These are phyloP conservation scores for Phanerochaete carnosa DNA, from an alignment of 768 basidiomycete species.

Conservation along the genomic window DNA sequence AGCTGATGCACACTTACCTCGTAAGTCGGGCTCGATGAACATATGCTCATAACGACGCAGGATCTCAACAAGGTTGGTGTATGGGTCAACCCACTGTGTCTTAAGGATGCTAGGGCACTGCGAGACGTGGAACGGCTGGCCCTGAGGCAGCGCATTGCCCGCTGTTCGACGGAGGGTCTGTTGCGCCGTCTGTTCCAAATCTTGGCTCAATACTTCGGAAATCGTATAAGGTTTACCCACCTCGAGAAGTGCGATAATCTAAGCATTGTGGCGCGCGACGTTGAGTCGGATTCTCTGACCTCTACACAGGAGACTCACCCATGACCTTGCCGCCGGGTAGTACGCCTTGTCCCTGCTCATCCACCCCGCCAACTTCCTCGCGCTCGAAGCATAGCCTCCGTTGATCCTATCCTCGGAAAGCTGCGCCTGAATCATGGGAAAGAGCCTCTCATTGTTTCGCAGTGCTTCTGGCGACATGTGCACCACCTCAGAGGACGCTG, in stretches of 20 bases:
- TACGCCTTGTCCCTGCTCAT: constrained; percentile 20
- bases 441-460: constrained; percentile 21
- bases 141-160: not conserved
- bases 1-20: constrained; percentile 12
- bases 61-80: constrained; percentile 12
- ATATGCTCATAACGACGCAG: constrained; percentile 11
- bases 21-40: constrained; percentile 15
- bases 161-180: constrained; percentile 11
- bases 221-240: not conserved
- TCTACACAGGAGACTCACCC: constrained; percentile 11
- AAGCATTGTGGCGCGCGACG: not conserved
- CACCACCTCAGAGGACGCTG: not conserved
- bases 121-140: constrained; percentile 14
- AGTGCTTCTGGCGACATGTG: constrained; percentile 9
- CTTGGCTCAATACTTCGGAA: not conserved
- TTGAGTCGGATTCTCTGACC: not conserved
- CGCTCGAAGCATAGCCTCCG: constrained; percentile 7
- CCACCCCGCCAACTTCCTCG: constrained; percentile 19
- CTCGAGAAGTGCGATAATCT: not conserved
- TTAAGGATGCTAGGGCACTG: not conserved
- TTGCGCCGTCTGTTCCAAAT: constrained; percentile 14
- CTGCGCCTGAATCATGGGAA: constrained; percentile 14
- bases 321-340: constrained; percentile 19
- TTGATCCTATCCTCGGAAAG: constrained; percentile 6
- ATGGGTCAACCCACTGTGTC: constrained; percentile 14